These are phyloP conservation scores for Metarhizium album DNA, from an alignment of 2,329 filamentous ascomycete species.

Conservation along the genomic window DNA sequence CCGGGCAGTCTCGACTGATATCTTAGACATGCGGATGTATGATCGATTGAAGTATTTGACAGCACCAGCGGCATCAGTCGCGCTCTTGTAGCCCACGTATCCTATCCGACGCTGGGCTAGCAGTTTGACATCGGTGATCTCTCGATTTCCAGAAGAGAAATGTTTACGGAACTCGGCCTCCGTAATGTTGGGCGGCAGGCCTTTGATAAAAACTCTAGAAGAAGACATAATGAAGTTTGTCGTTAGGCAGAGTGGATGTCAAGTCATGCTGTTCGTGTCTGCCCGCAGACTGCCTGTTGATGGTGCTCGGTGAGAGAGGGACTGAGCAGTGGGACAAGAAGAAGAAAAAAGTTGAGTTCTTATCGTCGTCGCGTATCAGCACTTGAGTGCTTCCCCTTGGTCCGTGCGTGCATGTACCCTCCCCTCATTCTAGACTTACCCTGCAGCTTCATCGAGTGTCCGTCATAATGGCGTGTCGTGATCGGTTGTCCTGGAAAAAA, in stretches of 20 bases:
- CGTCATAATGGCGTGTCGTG: too few species aligned
- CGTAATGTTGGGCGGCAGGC: slow-evolving; percentile 74
- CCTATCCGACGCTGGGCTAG: slow-evolving; percentile 84
- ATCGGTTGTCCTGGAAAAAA: too few species aligned
- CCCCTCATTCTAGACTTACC: background rate
- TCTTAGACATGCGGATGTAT: slow-evolving; percentile 92
- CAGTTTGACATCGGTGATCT: slow-evolving; percentile 86
- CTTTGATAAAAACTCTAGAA: slow-evolving; percentile 69
- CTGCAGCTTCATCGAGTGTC: too few species aligned
- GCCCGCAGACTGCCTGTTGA: slow-evolving; percentile 6
- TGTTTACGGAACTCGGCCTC: slow-evolving; percentile 82
- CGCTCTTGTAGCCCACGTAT: slow-evolving; percentile 84
- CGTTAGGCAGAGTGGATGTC: background rate
- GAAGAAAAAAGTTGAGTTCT: slow-evolving; percentile 20
- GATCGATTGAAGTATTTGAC: slow-evolving; percentile 93
- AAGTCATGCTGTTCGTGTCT: slow-evolving; percentile 5
- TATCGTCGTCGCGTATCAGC: slow-evolving; percentile 10
- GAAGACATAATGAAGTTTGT: slow-evolving; percentile 31
- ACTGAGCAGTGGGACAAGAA: background rate
- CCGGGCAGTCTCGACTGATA: slow-evolving; percentile 77
- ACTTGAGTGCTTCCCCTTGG: slow-evolving; percentile 9
- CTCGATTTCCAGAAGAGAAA: slow-evolving; percentile 61
- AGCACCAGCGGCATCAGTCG: slow-evolving; percentile 69
- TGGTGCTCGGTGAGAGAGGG: background rate
- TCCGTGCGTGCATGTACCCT: slow-evolving; percentile 11